Percentiles rank a stretch among this genome's conserved stretches.
These are phyloP conservation scores for Niveomyces coronatus DNA, from an alignment of 2,329 filamentous ascomycete species.

Conservation along the genomic window DNA sequence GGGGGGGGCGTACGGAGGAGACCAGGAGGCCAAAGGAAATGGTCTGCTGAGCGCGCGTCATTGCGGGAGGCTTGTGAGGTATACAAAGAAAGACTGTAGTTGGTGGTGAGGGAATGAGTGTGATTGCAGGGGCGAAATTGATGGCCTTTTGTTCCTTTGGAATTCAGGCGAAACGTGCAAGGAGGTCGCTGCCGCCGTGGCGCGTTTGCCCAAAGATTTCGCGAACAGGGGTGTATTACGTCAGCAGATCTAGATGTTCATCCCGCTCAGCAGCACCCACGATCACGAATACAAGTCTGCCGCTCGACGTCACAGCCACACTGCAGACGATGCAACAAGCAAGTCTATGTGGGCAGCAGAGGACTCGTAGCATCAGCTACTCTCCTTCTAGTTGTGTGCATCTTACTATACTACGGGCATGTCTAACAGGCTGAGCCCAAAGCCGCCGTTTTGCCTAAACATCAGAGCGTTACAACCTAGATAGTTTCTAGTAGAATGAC, in stretches of 20 bases:
- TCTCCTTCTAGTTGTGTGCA: too few relatives aligned
- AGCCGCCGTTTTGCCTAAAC: too few relatives aligned
- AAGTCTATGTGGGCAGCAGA: too few relatives aligned
- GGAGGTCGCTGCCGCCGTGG: conserved; percentile 8
- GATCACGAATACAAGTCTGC: too few relatives aligned
- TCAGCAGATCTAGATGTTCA: conserved; percentile 4
- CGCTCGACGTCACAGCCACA: too few relatives aligned
- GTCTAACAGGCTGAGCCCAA: too few relatives aligned
- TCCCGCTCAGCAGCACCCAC: too few relatives aligned
- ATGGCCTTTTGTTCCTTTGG: neutral
- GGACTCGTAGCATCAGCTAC: too few relatives aligned
- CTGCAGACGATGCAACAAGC: too few relatives aligned
- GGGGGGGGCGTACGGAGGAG: conserved; percentile 56
- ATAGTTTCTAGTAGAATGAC: too few relatives aligned
- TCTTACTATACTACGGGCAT: too few relatives aligned
- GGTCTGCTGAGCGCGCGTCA: conserved; percentile 92
- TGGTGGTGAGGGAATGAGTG: neutral
- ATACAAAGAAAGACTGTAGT: conserved; percentile 11
- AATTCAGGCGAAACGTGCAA: conserved; percentile 7
- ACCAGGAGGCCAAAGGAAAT: conserved; percentile 80
- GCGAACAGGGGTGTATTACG: conserved; percentile 8
- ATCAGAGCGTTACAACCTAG: too few relatives aligned
- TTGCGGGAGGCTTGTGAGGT: conserved; percentile 33
- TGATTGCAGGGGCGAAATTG: neutral
- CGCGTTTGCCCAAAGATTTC: conserved; percentile 9